Percentiles rank a stretch among this genome's conserved stretches.
Evolutionary conservation across 345 rosid genomes (phyloP).

Genomic region (Eucalyptus tenuipes): DNA sequence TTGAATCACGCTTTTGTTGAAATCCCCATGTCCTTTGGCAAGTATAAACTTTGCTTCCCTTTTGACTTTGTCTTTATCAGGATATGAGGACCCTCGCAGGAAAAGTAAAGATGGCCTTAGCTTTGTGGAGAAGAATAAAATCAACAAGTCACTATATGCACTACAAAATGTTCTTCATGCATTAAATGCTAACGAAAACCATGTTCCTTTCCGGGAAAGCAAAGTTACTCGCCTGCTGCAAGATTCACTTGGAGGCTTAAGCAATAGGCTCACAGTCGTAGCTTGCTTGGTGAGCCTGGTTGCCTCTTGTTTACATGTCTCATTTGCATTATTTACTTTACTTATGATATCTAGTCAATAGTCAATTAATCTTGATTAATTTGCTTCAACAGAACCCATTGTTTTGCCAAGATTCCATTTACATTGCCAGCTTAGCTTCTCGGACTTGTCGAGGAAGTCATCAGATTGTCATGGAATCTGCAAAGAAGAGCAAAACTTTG

Average conservation of each 20-base stretch:
- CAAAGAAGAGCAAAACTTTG: conserved; percentile 19
- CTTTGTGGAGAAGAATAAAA: conserved; percentile 31
- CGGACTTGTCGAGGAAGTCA: conserved; percentile 26
- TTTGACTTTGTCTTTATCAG: conserved; percentile 13
- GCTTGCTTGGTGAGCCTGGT: conserved; percentile 53
- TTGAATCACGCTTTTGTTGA: background rate
- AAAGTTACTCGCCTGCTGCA: conserved; percentile 62
- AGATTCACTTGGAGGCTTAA: conserved; percentile 48
- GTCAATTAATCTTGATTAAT: background rate
- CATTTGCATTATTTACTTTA: background rate
- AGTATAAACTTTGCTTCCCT: background rate
- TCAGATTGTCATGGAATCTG: conserved; percentile 9
- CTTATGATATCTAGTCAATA: background rate
- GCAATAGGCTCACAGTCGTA: conserved; percentile 28
- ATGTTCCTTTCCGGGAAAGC: conserved; percentile 75
- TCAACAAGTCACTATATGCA: conserved; percentile 60
- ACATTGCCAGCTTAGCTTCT: conserved; percentile 60
- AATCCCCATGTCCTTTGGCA: background rate
- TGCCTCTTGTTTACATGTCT: background rate
- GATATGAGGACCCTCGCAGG: conserved; percentile 54
- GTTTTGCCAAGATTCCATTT: conserved; percentile 65
- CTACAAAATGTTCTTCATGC: conserved; percentile 59
- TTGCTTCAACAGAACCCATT: conserved; percentile 28
- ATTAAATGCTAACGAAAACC: conserved; percentile 43
- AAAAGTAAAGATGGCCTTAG: conserved; percentile 15